Conservation (phyloP, 768 basidiomycete species). For the Mycena maculata region DNA sequence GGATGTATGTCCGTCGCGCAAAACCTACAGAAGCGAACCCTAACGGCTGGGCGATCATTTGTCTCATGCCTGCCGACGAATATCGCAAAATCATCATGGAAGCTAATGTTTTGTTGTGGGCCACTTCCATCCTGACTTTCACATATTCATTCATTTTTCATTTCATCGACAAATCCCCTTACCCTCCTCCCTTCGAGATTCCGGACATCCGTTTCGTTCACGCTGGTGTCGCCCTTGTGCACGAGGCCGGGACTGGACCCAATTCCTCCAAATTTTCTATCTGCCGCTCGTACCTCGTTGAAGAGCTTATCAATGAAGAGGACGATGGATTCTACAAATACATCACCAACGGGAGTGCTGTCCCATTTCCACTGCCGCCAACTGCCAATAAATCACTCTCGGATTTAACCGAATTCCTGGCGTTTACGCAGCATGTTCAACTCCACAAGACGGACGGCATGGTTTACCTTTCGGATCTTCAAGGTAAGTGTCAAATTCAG, state of each 20-base stretch:
- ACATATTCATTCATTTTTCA: too few relatives aligned
- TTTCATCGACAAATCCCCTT: too few relatives aligned
- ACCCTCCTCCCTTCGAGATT: too few relatives aligned
- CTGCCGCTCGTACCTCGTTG: too few relatives aligned
- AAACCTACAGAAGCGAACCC: not conserved
- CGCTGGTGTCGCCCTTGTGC: too few relatives aligned
- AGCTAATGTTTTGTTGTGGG: too few relatives aligned
- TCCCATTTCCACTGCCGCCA: not conserved
- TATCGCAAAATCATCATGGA: not conserved
- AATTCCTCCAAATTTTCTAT: too few relatives aligned
- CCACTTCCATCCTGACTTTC: too few relatives aligned
- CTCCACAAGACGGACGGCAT: slow-evolving; percentile 26
- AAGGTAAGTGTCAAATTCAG: slow-evolving; percentile 13
- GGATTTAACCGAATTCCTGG: slow-evolving; percentile 25
- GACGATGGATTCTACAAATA: slow-evolving; percentile 12
- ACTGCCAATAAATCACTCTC: not conserved
- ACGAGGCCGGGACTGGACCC: too few relatives aligned
- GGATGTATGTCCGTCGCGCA: not conserved
- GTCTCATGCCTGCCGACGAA: not conserved
- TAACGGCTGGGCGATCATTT: not conserved
- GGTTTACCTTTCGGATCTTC: slow-evolving; percentile 35
- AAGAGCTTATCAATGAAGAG: too few relatives aligned
- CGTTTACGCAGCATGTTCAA: slow-evolving; percentile 35
- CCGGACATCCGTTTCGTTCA: too few relatives aligned
- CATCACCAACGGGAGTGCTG: slow-evolving; percentile 4